Base-by-base conservation (phyloP, 148 eudicot species). In the Spergularia bocconei region DNA sequence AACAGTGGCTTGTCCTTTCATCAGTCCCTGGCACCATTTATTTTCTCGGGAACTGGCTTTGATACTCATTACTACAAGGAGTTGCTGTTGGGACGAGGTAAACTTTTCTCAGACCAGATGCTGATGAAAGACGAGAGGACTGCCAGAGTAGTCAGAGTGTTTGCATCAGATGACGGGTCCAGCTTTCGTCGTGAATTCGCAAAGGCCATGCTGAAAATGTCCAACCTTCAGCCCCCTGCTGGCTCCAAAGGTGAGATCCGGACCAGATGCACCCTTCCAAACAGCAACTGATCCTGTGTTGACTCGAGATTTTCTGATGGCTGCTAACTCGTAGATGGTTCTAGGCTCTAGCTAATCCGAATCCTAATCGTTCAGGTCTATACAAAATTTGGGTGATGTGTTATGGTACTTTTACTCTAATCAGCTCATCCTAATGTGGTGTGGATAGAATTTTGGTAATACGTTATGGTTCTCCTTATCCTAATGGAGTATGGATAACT, bases 51-150 rank as follows among this genome's bases (percentile, higher is more conserved):
- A 21, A 69, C 82, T 56, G 81, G 70, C 7, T 82, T 82, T 12
- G 87, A 78, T 25, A 14, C 82, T 16, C 82, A 82, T n/a, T 84
- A 82, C 60, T 87, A 78, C 71, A 63, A 84, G 69, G 78, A 63
- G 16, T 75, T 87, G 80, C 67, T 82, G 13, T 70, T 70, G 77
- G 89, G 89, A 16, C 80, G 84, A 47, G 89, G 86, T 47, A 73
- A 82, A 47, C 84, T 87, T 25, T 79, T 64, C 51, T 78, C 86
- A 36, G 87, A 87, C 59, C 89, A 84, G 67, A 85, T 84, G 63
- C 74, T 84, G 62, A 86, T 86, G 89, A 82, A 79, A 10, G 63
- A 79, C 75, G 50, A 82, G 11, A 69, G 63, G 67, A 86, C 89
- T 58, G 85, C 85, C 33, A 77, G 76, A 29, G 5, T 82, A 69